Base-by-base conservation (phyloP, 108 stramenopile genomes). In the Cylindrotheca fusiformis region DNA sequence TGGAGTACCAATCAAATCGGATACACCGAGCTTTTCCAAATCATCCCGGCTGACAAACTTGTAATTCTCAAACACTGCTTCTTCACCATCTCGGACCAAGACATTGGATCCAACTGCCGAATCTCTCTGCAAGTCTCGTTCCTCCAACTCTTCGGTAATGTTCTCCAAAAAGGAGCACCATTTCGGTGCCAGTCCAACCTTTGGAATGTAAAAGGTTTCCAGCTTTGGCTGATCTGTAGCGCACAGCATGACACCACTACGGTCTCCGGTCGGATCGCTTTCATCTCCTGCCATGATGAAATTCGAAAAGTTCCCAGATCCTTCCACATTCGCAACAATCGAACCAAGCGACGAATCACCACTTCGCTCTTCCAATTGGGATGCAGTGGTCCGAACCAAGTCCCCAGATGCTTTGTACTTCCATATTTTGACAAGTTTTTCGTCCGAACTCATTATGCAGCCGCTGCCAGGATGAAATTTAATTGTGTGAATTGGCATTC, bases 111-210 rank as follows among this genome's bases (percentile, higher is more conserved):
- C 61, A 19, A 29, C 29, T 17, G 79, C 51, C 14, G 47, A 56
- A 20, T 83, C 88, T 28, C 79, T 59, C 58, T 63, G 71, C 18
- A 88, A 73, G 63, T 93, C 93, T 62, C 73, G 69, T 69, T 99
- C 99, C 75, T 98, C 99, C 44, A 99, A 69, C 76, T 99, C 99
- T 79, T 99, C 99, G 19, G 99, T 99, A 26, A 99, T 83, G 32
- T 80, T 89, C 65, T 99, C 99, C 28, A 99, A 68, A 80, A 97
- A 99, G 45, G 95, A 95, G 71, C 96, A 97, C 99, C 99, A 99
- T 44, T 89, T 72, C 0, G 99, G 99, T 22, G 99, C 99, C 4
- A 93, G 67, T 32, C 99, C 99, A 18, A 99, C 82, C 41, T 85
- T 74, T 2, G 99, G 99, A 25, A 94, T 81, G 72, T 97, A 99